phyloP scores from a whole-genome alignment of 345 rosid genomes.

The Camelina neglecta region DNA sequence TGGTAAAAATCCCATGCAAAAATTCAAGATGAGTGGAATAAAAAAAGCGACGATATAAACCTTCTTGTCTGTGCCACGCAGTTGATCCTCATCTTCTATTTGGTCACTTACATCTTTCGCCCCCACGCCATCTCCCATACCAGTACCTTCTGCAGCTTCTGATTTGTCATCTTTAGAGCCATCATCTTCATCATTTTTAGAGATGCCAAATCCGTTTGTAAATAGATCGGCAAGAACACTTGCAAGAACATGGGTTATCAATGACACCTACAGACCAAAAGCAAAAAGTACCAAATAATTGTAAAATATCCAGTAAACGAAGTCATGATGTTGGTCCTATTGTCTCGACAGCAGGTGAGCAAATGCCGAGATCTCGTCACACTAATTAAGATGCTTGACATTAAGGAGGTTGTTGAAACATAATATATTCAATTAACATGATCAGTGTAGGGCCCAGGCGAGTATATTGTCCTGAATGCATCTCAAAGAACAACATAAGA shows the following conservation, averaged over 20 bases:
- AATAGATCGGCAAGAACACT: slow-evolving; percentile 67
- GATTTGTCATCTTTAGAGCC: slow-evolving; percentile 52
- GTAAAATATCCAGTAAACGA: background rate
- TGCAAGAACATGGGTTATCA: slow-evolving; percentile 79
- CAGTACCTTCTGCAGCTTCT: slow-evolving; percentile 77
- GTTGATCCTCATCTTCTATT: slow-evolving; percentile 89
- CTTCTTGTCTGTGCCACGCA: slow-evolving; percentile 71
- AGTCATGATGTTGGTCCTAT: background rate
- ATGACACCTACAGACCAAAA: slow-evolving; percentile 62
- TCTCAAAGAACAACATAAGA: slow-evolving; percentile 17
- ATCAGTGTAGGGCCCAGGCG: slow-evolving; percentile 18
- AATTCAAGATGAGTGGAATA: slow-evolving; percentile 7
- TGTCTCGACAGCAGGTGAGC: slow-evolving; percentile 6
- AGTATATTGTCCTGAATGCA: slow-evolving; percentile 1
- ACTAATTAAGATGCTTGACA: slow-evolving; percentile 12
- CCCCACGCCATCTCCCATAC: slow-evolving; percentile 93
- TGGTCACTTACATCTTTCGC: slow-evolving; percentile 86
- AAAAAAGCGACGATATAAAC: slow-evolving; percentile 44
- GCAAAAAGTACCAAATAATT: slow-evolving; percentile 14
- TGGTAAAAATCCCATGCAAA: slow-evolving; percentile 18
- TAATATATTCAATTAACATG: background rate
- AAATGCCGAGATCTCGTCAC: slow-evolving; percentile 17
- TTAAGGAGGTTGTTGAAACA: background rate
- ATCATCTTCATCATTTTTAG: slow-evolving; percentile 68
- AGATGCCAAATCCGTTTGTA: slow-evolving; percentile 76